phyloP scores from a whole-genome alignment of 345 rosid genomes.

The Noccaea bulbosa region DNA sequence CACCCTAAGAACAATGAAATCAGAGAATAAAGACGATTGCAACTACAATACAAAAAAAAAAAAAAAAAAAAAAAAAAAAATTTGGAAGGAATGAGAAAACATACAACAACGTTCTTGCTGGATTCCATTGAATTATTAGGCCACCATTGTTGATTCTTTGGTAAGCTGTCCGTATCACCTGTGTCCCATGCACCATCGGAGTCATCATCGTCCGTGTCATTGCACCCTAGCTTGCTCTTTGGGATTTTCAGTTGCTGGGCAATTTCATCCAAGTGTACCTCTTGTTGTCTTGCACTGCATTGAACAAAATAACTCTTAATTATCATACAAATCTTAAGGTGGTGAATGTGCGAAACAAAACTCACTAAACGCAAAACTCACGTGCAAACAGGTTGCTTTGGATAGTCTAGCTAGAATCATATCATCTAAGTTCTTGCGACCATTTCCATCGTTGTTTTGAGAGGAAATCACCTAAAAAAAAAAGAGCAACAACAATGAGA shows the following conservation, averaged over 20 bases:
- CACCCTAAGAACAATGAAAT: too few relatives aligned
- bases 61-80: too few relatives aligned
- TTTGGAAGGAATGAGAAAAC: too few relatives aligned
- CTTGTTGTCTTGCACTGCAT: constrained; percentile 75
- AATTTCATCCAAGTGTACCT: constrained; percentile 79
- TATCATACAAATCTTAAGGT: not conserved
- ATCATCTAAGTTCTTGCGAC: constrained; percentile 74
- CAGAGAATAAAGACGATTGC: too few relatives aligned
- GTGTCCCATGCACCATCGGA: too few relatives aligned
- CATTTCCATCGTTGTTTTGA: constrained; percentile 54
- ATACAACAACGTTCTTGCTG: too few relatives aligned
- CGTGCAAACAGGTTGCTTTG: constrained; percentile 71
- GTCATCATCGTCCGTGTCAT: too few relatives aligned
- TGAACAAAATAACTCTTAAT: not conserved
- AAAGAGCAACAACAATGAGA: constrained; percentile 2
- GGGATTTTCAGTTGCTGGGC: constrained; percentile 76
- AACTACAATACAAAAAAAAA: too few relatives aligned
- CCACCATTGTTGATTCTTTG: too few relatives aligned
- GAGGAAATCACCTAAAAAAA: constrained; percentile 57
- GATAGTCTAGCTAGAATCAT: constrained; percentile 72
- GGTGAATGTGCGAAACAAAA: too few relatives aligned
- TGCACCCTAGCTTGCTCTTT: constrained; percentile 63
- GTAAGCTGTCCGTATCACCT: too few relatives aligned
- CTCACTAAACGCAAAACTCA: constrained; percentile 44
- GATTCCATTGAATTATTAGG: too few relatives aligned